Conservation (phyloP, 2,329 filamentous ascomycete species). For the Fusarium abutilonis region DNA sequence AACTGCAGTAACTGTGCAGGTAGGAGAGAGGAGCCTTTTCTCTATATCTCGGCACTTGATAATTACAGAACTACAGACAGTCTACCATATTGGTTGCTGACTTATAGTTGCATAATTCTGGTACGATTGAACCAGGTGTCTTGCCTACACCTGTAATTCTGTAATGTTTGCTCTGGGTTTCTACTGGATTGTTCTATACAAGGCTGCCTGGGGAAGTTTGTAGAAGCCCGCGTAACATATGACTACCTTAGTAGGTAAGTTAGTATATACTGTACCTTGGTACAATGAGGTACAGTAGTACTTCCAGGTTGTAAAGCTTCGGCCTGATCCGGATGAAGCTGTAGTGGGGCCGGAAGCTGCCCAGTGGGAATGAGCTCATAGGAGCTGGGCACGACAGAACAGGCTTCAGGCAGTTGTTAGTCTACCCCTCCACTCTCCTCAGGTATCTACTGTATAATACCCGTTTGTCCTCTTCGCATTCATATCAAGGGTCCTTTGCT, state of each 20-base stretch:
- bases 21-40: not conserved
- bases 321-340: conserved; percentile 33
- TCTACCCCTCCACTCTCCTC: conserved; percentile 7
- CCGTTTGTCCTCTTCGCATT: not conserved
- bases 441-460: not conserved
- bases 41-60: not conserved
- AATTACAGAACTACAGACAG: conserved; percentile 1
- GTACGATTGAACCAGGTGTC: not conserved
- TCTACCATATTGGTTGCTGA: not conserved
- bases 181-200: not conserved
- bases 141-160: not conserved
- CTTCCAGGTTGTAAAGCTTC: not conserved
- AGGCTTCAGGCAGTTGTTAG: not conserved
- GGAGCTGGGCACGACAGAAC: conserved; percentile 4
- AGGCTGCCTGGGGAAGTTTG: conserved; percentile 8
- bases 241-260: too few relatives aligned
- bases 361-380: conserved; percentile 39
- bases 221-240: not conserved
- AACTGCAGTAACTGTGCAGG: not conserved
- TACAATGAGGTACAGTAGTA: too few relatives aligned
- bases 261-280: too few relatives aligned
- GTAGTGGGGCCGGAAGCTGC: conserved; percentile 30
- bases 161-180: not conserved
- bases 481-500: not conserved
- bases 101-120: not conserved